phyloP scores from a whole-genome alignment of 2,329 filamentous ascomycete genomes.

The Stylonectria norvegica region DNA sequence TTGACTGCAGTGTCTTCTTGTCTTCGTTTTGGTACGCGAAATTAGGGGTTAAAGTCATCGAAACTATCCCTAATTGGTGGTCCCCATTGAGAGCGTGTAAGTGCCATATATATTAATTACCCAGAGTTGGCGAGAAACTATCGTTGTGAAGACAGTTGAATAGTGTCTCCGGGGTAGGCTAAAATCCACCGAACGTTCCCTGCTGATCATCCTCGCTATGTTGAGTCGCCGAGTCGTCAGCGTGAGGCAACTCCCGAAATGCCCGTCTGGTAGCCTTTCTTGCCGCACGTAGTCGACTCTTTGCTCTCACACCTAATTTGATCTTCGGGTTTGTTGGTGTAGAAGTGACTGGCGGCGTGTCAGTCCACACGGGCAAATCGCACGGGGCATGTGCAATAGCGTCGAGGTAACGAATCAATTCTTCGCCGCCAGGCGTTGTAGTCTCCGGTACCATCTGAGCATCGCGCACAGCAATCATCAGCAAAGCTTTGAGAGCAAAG shows the following conservation, averaged over 20 bases:
- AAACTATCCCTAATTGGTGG: too few relatives aligned
- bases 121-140: too few relatives aligned
- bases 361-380: slow-evolving; percentile 1
- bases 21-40: too few relatives aligned
- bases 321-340: background rate
- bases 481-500: slow-evolving; percentile 18
- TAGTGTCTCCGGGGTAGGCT: too few relatives aligned
- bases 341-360: slow-evolving; percentile 1
- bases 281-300: slow-evolving; percentile 1
- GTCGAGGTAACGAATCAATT: slow-evolving; percentile 1
- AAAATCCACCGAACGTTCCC: too few relatives aligned
- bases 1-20: too few relatives aligned
- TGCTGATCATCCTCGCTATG: background rate
- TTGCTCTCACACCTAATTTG: background rate
- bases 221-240: slow-evolving; percentile 1
- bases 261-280: background rate
- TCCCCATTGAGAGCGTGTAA: too few relatives aligned
- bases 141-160: too few relatives aligned
- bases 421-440: background rate
- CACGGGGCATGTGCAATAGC: slow-evolving; percentile 6
- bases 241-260: background rate
- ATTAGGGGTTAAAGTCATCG: too few relatives aligned
- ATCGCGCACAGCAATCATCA: background rate
- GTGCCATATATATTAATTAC: too few relatives aligned
- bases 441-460: background rate